Percentiles rank a stretch among this genome's conserved stretches.
Evolutionary conservation across 2,329 filamentous ascomycete genomes (phyloP).

Genomic region (Fusarium torulosum): DNA sequence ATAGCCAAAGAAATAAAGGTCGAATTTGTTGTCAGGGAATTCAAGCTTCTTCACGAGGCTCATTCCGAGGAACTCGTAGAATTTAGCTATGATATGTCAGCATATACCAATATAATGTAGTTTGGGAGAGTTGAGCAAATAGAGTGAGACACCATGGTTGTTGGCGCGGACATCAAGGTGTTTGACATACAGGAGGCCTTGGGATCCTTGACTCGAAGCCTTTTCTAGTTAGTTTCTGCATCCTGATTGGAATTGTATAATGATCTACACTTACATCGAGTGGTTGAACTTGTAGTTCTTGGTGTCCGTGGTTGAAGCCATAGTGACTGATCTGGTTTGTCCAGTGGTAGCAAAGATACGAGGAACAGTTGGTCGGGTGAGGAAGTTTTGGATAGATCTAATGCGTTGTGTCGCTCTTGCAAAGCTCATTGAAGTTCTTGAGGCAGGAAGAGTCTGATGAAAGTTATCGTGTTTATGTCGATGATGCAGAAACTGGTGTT

Average conservation of each 20-base stretch:
- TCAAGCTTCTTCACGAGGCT: slow-evolving; percentile 83
- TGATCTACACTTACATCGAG: slow-evolving; percentile 74
- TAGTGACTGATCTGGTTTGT: slow-evolving; percentile 69
- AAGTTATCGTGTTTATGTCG: slow-evolving; percentile 1
- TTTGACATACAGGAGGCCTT: slow-evolving; percentile 73
- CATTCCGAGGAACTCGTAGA: slow-evolving; percentile 94
- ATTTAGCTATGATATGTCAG: slow-evolving; percentile 73
- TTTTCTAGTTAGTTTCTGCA: slow-evolving; percentile 54
- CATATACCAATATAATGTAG: background rate
- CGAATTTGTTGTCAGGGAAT: slow-evolving; percentile 90
- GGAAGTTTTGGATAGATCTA: slow-evolving; percentile 41
- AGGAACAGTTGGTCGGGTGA: slow-evolving; percentile 16
- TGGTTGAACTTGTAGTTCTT: slow-evolving; percentile 88
- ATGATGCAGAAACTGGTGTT: slow-evolving; percentile 17
- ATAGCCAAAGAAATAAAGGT: slow-evolving; percentile 95
- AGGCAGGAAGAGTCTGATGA: slow-evolving; percentile 10
- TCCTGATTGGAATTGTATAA: background rate
- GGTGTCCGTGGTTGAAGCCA: slow-evolving; percentile 80
- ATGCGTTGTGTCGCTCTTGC: slow-evolving; percentile 46
- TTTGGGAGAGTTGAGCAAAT: background rate
- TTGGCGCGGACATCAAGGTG: slow-evolving; percentile 42
- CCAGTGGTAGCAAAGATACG: slow-evolving; percentile 4
- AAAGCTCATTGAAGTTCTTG: slow-evolving; percentile 42
- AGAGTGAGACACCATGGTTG: background rate
- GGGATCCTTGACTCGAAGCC: slow-evolving; percentile 95